Evolutionary conservation across 1,139 yeast genomes (phyloP), one percentile per base, ranked within the genome.

Genomic region (Hemisphaericaspora xylanilytica): DNA sequence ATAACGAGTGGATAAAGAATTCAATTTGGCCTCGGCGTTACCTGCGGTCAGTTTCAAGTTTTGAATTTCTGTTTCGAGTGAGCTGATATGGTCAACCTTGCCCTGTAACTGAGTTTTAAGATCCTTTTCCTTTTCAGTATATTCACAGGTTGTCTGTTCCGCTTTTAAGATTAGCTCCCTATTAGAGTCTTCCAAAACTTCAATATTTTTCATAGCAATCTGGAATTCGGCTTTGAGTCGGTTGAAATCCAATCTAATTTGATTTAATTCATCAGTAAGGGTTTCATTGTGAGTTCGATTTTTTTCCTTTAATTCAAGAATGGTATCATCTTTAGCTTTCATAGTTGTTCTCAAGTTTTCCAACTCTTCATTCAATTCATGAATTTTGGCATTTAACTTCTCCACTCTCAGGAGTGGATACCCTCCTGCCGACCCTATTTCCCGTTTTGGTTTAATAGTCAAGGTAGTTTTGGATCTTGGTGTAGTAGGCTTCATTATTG

Each of bases 191-290:
- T 22, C 18, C 21, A 32, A 32, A 16, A 6, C n/a, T 24, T 22
- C 17, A 32, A 32, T 32, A 32, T 2, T 21, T 9, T 32, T 22
- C 8, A 15, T n/a, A 12, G 20, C 20, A 5, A 11, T 16, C 16
- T 12, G 9, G 22, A 26, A 34, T 14, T 28, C 32, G 18, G 9
- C 3, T 15, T 38, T 43, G 27, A 43, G 36, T 12, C 17, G 32
- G 17, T 16, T 18, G 17, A 45, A 36, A 14, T 43, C 45, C 12
- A n/a, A 5, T 33, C 43, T 45, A 10, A 45, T 37, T 29, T 35
- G 33, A 14, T 36, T 25, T 25, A 45, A 24, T 12, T 39, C 38
- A 7, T 36, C 36, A 17, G 37, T 17, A 33, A 39, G 38, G 12
- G 32, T 28, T 6, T 34, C 32, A 4, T 22, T 31, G 28, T 34